These are phyloP conservation scores for Amphirosellinia nigrospora DNA, from an alignment of 495 filamentous ascomycete species.

Conservation along the genomic window DNA sequence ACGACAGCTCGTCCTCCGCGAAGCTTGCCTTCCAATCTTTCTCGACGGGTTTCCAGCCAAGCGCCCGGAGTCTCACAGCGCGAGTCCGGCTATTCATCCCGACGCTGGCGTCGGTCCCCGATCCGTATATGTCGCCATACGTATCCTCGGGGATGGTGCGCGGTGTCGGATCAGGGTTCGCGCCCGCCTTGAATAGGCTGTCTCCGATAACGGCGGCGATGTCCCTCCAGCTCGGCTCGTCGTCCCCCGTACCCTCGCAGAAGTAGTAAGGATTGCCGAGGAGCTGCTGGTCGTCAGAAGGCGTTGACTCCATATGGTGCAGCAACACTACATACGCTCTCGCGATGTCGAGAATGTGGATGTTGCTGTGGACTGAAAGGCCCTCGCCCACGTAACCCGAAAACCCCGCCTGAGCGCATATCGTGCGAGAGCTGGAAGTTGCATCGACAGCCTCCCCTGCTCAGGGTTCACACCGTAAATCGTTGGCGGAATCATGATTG, in stretches of 20 bases:
- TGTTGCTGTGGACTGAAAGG: constrained; percentile 69
- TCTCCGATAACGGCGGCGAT: constrained; percentile 64
- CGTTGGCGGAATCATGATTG: constrained; percentile 75
- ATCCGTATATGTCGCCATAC: constrained; percentile 42
- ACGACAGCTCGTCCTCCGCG: constrained; percentile 47
- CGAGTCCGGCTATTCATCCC: constrained; percentile 62
- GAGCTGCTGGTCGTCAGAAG: constrained; percentile 48
- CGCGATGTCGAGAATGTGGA: constrained; percentile 76
- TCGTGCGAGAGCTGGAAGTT: constrained; percentile 63
- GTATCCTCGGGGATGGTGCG: constrained; percentile 48
- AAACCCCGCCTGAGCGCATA: constrained; percentile 63
- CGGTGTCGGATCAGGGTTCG: constrained; percentile 47
- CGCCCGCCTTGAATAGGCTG: too few species aligned
- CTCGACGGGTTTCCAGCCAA: constrained; percentile 63
- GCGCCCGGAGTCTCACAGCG: constrained; percentile 58
- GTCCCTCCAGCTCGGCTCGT: constrained; percentile 71
- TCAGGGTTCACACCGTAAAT: constrained; percentile 67
- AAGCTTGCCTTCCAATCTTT: constrained; percentile 44
- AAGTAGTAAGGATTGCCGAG: constrained; percentile 74
- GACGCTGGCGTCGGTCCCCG: constrained; percentile 29
- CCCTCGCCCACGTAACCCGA: constrained; percentile 69
- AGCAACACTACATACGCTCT: constrained; percentile 64
- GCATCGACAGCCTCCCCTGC: constrained; percentile 64
- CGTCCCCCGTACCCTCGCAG: constrained; percentile 61
- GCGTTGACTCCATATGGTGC: constrained; percentile 63